Evolutionary conservation across 73 alveolate genomes (phyloP).

Genomic region (Durusdinium trenchii): DNA sequence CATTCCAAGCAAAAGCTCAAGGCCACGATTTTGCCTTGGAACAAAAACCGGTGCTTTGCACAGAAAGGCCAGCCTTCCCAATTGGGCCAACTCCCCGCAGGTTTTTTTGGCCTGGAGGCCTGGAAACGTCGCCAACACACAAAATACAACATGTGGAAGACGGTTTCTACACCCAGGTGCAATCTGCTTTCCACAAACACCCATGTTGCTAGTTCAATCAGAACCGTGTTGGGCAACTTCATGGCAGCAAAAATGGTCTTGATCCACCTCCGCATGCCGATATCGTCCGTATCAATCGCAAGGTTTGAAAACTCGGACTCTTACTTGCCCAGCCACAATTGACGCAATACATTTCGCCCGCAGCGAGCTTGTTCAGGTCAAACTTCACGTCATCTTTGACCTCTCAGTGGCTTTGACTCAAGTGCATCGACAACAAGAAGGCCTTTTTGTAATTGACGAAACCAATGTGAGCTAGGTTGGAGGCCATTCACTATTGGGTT

Average conservation of each 20-base stretch:
- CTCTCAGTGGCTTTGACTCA: neutral
- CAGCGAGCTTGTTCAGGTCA: slow-evolving; percentile 84
- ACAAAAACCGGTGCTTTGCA: too few species aligned
- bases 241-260: neutral
- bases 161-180: too few species aligned
- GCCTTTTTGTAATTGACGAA: neutral
- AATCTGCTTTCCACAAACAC: too few species aligned
- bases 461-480: too few species aligned
- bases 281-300: neutral
- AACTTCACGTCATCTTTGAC: slow-evolving; percentile 60
- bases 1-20: slow-evolving; percentile 92
- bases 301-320: neutral
- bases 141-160: neutral
- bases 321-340: neutral
- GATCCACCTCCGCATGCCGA: neutral
- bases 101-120: neutral
- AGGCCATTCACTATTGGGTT: too few species aligned
- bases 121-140: neutral
- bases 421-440: neutral
- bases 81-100: too few species aligned
- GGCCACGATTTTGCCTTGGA: slow-evolving; percentile 44
- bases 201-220: too few species aligned
- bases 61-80: too few species aligned
- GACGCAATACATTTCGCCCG: slow-evolving; percentile 72
- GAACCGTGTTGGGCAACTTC: too few species aligned